Evolutionary conservation across 768 basidiomycete genomes (phyloP).

Genomic region (Daedaleopsis sinensis): DNA sequence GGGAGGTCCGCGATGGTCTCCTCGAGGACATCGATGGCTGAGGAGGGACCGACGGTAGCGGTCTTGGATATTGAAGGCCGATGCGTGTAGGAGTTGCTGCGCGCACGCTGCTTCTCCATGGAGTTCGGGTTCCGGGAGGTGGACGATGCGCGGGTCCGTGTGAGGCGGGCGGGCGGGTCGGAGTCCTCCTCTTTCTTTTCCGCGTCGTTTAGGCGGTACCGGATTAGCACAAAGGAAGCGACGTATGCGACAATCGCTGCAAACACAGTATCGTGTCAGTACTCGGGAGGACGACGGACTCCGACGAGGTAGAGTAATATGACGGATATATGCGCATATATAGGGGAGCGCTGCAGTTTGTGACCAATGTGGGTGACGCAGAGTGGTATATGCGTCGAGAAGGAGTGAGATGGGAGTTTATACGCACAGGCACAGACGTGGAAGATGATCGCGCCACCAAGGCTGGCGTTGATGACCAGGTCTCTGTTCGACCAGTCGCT

Average conservation of each 20-base stretch:
- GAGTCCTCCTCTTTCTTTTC: conserved; percentile 23
- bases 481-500: conserved; percentile 19
- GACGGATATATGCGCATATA: not conserved
- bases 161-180: not conserved
- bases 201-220: conserved; percentile 57
- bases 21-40: conserved; percentile 1
- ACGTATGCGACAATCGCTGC: conserved; percentile 52
- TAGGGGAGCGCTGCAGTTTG: not conserved
- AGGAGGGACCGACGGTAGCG: conserved; percentile 1
- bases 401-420: not conserved
- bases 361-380: too few species aligned
- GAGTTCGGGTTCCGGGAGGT: not conserved
- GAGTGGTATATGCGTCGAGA: too few species aligned
- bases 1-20: conserved; percentile 18
- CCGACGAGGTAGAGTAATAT: too few species aligned
- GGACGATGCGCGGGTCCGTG: not conserved
- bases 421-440: conserved; percentile 54
- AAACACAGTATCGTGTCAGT: not conserved
- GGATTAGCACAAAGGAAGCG: conserved; percentile 57
- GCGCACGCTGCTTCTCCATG: conserved; percentile 2
- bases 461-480: conserved; percentile 22
- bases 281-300: not conserved
- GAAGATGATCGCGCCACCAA: conserved; percentile 31
- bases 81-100: conserved; percentile 1
- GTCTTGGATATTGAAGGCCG: conserved; percentile 5